phyloP scores from a whole-genome alignment of 345 rosid species.

The Gossypioides kirkii region DNA sequence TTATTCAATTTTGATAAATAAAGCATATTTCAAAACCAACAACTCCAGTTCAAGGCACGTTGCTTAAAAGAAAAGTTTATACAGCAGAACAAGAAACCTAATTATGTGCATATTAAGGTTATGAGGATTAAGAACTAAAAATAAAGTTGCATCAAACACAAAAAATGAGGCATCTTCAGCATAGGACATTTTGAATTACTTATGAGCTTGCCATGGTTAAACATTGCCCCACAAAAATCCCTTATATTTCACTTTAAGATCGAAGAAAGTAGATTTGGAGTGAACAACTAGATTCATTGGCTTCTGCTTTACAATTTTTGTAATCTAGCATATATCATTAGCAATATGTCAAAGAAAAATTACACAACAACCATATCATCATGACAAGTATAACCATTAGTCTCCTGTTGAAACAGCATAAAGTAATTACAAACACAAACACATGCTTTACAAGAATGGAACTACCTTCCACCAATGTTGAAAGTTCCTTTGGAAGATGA shows the following conservation, averaged over 20 bases:
- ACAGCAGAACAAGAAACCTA: background rate
- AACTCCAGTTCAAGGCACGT: background rate
- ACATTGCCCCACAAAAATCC: background rate
- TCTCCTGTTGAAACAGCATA: background rate
- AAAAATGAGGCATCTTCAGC: background rate
- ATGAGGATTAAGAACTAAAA: background rate
- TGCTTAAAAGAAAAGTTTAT: background rate
- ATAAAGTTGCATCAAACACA: background rate
- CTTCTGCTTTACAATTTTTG: background rate
- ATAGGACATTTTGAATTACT: background rate
- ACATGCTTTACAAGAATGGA: slow-evolving; percentile 10
- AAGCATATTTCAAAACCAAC: background rate
- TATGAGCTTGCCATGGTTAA: background rate
- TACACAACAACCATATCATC: background rate
- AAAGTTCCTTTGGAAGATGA: slow-evolving; percentile 58
- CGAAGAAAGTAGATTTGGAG: background rate
- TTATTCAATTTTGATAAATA: background rate
- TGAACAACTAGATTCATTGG: background rate
- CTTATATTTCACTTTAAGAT: background rate
- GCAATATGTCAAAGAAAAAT: background rate
- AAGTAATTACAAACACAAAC: slow-evolving; percentile 5
- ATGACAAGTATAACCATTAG: background rate
- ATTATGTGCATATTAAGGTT: background rate
- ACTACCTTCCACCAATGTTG: slow-evolving; percentile 73
- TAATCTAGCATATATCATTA: background rate